phyloP scores from a whole-genome alignment of 371 early-diverging fungal species.

The Gilbertella persicaria region DNA sequence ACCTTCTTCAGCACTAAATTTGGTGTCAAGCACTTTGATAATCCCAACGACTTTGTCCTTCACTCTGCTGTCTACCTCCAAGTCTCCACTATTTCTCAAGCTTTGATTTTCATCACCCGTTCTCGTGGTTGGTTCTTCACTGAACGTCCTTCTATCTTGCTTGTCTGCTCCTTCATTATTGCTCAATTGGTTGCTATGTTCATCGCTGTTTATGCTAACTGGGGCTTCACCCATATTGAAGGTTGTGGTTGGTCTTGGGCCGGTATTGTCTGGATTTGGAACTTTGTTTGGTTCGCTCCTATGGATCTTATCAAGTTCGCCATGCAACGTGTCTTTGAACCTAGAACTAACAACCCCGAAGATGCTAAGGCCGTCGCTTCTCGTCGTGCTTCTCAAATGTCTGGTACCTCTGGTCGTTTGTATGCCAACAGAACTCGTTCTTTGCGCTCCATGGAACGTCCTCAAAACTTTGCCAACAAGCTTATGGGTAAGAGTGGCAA shows the following conservation, averaged over 20 bases:
- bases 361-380: conserved; percentile 14
- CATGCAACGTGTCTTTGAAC: conserved; percentile 59
- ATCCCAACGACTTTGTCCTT: conserved; percentile 44
- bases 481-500: conserved; percentile 17
- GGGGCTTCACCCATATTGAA: conserved; percentile 58
- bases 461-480: conserved; percentile 35
- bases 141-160: conserved; percentile 54
- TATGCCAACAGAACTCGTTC: conserved; percentile 38
- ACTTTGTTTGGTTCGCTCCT: conserved; percentile 73
- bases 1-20: conserved; percentile 49
- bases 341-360: conserved; percentile 15
- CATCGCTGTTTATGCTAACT: conserved; percentile 61
- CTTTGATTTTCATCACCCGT: conserved; percentile 61
- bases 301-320: conserved; percentile 71
- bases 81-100: conserved; percentile 62
- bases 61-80: conserved; percentile 61
- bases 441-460: conserved; percentile 27
- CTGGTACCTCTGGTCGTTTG: conserved; percentile 31
- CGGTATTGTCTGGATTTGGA: conserved; percentile 73
- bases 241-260: conserved; percentile 60
- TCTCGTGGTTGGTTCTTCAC: conserved; percentile 55
- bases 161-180: conserved; percentile 51
- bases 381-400: conserved; percentile 31
- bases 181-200: conserved; percentile 60
- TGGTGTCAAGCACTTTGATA: conserved; percentile 25